Evolutionary conservation across 2,329 filamentous ascomycete species (phyloP).

Genomic region (Camptophora hylomeconis): DNA sequence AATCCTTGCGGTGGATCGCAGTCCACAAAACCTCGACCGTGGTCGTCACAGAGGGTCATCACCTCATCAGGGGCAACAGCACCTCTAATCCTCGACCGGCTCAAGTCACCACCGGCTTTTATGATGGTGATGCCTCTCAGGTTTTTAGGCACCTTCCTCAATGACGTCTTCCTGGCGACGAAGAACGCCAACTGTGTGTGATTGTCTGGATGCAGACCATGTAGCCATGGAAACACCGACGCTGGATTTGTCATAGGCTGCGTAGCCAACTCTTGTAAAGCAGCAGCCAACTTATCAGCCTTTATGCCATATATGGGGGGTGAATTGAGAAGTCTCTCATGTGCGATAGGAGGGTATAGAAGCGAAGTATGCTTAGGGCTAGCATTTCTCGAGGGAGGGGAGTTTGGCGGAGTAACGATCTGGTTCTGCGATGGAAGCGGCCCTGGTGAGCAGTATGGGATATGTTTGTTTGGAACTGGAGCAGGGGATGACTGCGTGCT

Average conservation of each 20-base stretch:
- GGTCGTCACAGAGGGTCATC: slow-evolving; percentile 40
- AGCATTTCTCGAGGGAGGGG: slow-evolving; percentile 46
- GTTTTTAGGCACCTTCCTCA: slow-evolving; percentile 59
- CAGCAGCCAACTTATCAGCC: slow-evolving; percentile 53
- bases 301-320: slow-evolving; percentile 61
- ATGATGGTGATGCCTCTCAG: slow-evolving; percentile 73
- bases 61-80: slow-evolving; percentile 75
- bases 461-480: slow-evolving; percentile 73
- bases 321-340: slow-evolving; percentile 40
- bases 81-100: slow-evolving; percentile 65
- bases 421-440: slow-evolving; percentile 35
- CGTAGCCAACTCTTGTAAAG: slow-evolving; percentile 61
- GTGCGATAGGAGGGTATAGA: slow-evolving; percentile 59
- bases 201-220: slow-evolving; percentile 82
- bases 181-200: slow-evolving; percentile 86
- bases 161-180: slow-evolving; percentile 57
- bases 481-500: slow-evolving; percentile 45
- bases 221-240: slow-evolving; percentile 91
- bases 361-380: slow-evolving; percentile 51
- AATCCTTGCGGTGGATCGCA: slow-evolving; percentile 82
- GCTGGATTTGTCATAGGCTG: slow-evolving; percentile 74
- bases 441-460: slow-evolving; percentile 78
- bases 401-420: slow-evolving; percentile 51
- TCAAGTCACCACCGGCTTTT: slow-evolving; percentile 74
- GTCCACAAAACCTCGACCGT: slow-evolving; percentile 56